Percentiles rank a stretch among this genome's conserved stretches.
phyloP scores from a whole-genome alignment of 2,329 filamentous ascomycete genomes.

The Penicillium hesseltinei region DNA sequence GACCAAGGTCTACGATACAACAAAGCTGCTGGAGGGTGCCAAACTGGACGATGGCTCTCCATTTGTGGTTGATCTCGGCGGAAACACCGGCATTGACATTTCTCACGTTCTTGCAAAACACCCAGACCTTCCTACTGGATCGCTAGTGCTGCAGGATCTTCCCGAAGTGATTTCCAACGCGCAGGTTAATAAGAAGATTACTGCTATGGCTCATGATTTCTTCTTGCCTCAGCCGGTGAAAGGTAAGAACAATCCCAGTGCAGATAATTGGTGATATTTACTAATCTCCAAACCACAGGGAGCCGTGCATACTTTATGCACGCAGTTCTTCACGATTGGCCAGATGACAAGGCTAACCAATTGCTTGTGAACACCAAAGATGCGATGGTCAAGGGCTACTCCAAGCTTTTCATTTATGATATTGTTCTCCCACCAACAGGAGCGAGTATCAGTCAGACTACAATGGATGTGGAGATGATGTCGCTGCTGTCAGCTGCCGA shows the following conservation, averaged over 20 bases:
- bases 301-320: conserved; percentile 45
- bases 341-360: conserved; percentile 33
- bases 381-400: conserved; percentile 42
- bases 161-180: conserved; percentile 36
- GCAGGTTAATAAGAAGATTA: conserved; percentile 25
- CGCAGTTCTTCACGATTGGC: conserved; percentile 46
- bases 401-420: conserved; percentile 42
- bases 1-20: conserved; percentile 34
- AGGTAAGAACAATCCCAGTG: conserved; percentile 15
- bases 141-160: conserved; percentile 41
- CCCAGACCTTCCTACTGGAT: conserved; percentile 33
- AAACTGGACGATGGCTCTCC: conserved; percentile 19
- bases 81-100: conserved; percentile 40
- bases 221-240: conserved; percentile 28
- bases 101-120: conserved; percentile 30
- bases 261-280: neutral
- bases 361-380: conserved; percentile 32
- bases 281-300: conserved; percentile 20
- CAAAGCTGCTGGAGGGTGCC: conserved; percentile 19
- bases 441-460: conserved; percentile 31
- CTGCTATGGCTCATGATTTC: conserved; percentile 29
- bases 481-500: conserved; percentile 48
- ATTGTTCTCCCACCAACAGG: conserved; percentile 38
- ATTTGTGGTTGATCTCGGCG: conserved; percentile 42
- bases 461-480: conserved; percentile 42